Percentiles rank a stretch among this genome's conserved stretches.
phyloP scores from a whole-genome alignment of 2,329 filamentous ascomycete species.

The Fusarium avenaceum region DNA sequence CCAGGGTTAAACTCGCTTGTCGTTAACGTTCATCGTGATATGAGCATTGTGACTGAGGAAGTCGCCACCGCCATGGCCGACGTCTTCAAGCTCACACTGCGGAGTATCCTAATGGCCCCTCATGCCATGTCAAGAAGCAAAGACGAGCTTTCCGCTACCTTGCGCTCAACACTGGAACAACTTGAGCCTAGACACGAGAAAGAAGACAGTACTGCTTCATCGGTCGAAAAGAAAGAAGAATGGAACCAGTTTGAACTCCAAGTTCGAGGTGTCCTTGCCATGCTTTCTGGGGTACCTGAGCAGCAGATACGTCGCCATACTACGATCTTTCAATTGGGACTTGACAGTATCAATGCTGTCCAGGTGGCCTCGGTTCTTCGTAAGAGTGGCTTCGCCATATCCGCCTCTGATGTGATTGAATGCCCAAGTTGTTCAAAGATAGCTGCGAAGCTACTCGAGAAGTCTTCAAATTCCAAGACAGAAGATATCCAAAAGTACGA shows the following conservation, averaged over 20 bases:
- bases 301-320: constrained; percentile 69
- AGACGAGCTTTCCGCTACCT: constrained; percentile 41
- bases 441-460: constrained; percentile 48
- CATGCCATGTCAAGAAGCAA: constrained; percentile 43
- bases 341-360: constrained; percentile 90
- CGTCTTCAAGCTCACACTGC: constrained; percentile 51
- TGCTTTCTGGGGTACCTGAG: constrained; percentile 66
- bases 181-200: constrained; percentile 43
- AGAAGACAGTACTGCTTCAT: constrained; percentile 17
- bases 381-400: constrained; percentile 68
- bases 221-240: constrained; percentile 40
- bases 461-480: constrained; percentile 12
- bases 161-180: constrained; percentile 36
- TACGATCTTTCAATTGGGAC: constrained; percentile 87
- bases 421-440: constrained; percentile 62
- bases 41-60: constrained; percentile 54
- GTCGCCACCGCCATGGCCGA: constrained; percentile 50
- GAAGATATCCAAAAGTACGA: constrained; percentile 52
- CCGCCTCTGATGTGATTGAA: constrained; percentile 81
- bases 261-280: constrained; percentile 69
- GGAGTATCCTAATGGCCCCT: constrained; percentile 47
- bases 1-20: constrained; percentile 64
- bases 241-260: constrained; percentile 67
- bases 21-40: constrained; percentile 74
- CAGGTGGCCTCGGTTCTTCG: constrained; percentile 80